These are phyloP conservation scores for Phytophthora boehmeriae DNA, from an alignment of 352 stramenopile genomes.

Conservation along the genomic window DNA sequence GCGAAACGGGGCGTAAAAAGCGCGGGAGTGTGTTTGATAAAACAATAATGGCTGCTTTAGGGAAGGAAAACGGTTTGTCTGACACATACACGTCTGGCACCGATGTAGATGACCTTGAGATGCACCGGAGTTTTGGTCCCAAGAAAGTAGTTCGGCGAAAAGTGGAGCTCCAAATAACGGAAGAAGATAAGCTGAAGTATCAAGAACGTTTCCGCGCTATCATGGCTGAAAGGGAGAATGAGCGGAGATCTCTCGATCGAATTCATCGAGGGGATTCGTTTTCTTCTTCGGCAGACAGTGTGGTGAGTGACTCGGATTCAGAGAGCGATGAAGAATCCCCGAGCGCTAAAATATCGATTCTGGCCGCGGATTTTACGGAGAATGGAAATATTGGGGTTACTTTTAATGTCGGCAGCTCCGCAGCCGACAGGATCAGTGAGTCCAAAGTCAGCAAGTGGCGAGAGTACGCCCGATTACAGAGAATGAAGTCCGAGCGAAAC, in stretches of 20 bases:
- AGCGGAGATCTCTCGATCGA: slow-evolving; percentile 18
- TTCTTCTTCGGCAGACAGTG: slow-evolving; percentile 6
- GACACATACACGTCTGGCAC: slow-evolving; percentile 29
- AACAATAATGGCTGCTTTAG: slow-evolving; percentile 39
- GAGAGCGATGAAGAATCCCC: slow-evolving; percentile 26
- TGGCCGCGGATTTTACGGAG: slow-evolving; percentile 28
- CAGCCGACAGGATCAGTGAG: slow-evolving; percentile 23
- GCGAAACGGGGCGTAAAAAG: slow-evolving; percentile 29
- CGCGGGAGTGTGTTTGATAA: slow-evolving; percentile 46
- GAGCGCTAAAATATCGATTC: slow-evolving; percentile 17
- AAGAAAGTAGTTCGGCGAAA: slow-evolving; percentile 29
- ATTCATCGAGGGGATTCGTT: slow-evolving; percentile 20
- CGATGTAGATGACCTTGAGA: slow-evolving; percentile 30
- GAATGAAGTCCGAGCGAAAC: slow-evolving; percentile 27
- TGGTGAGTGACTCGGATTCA: slow-evolving; percentile 1
- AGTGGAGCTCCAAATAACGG: slow-evolving; percentile 29
- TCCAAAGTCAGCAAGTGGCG: slow-evolving; percentile 28
- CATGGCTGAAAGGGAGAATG: slow-evolving; percentile 23
- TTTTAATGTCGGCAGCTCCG: slow-evolving; percentile 27
- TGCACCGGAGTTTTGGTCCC: slow-evolving; percentile 19
- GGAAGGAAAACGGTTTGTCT: slow-evolving; percentile 31
- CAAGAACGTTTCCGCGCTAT: slow-evolving; percentile 34
- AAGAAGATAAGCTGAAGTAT: slow-evolving; percentile 31
- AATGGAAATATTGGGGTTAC: slow-evolving; percentile 35
- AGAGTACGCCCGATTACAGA: slow-evolving; percentile 31